Base-by-base conservation (phyloP, 306 rosid species). In the Castanopsis chinensis region DNA sequence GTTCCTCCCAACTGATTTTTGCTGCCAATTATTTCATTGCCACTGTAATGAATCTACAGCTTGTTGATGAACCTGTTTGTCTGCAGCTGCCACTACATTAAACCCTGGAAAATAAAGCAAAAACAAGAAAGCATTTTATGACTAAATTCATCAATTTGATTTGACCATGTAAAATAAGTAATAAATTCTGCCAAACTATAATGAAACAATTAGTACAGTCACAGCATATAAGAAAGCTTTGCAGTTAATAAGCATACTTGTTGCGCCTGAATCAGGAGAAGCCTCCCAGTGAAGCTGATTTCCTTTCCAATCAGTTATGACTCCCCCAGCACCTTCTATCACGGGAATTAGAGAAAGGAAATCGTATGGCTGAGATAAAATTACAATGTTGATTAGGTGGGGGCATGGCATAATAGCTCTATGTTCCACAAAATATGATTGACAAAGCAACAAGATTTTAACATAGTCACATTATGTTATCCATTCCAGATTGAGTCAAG, bases 271-370 rank as follows among this genome's bases (percentile, higher is more conserved):
- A 79, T 72, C 69, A 21, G 98, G 90, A 43, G 92, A 89, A 83
- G 99, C 98, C 73, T 91, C 97, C 99, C 99, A 95, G 53, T 13
- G 43, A 41, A 95, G 95, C 70, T 86, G 75, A 55, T 89, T 80
- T 59, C 99, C 99, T 83, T 89, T 90, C 99, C 99, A 95, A 84
- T 93, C 98, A 72, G 99, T 95, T 75, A 95, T 87, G 80, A 87
- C 87, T 68, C 99, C 99, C 55, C 98, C 99, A 52, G 97, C 89
- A 58, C 99, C 99, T 86, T 95, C 91, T 78, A 95, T 93, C 70
- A 95, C 92, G 6, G 98, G 97, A 82, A 95, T 81, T 77, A 95
- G 85, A 55, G 98, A 89, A 63, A 95, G 97, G 71, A 95, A 86
- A 83, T 95, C 99, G 70, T 95, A 92, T 17, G 99, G 97, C 98